phyloP scores from a whole-genome alignment of 2,329 filamentous ascomycete species.

The Aureobasidium sp. region DNA sequence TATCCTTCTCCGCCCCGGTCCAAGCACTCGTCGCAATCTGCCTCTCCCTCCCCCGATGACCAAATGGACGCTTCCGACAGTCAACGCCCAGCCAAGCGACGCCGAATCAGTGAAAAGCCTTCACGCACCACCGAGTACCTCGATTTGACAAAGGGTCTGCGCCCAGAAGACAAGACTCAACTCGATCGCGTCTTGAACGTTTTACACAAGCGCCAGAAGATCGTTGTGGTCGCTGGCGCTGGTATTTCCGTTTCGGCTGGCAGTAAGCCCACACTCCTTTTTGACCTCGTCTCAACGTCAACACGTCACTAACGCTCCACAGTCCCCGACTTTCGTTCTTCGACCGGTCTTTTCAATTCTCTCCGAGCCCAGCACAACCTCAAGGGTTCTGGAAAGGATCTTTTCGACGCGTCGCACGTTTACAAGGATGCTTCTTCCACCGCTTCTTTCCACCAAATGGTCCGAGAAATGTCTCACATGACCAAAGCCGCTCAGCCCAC shows the following conservation, averaged over 20 bases:
- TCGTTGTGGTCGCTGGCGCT: slow-evolving; percentile 91
- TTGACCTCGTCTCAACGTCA: slow-evolving; percentile 17
- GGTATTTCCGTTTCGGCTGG: slow-evolving; percentile 96
- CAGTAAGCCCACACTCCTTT: slow-evolving; percentile 49
- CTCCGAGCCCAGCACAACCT: slow-evolving; percentile 82
- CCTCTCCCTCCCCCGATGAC: slow-evolving; percentile 40
- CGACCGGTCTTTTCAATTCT: slow-evolving; percentile 79
- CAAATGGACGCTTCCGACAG: slow-evolving; percentile 47
- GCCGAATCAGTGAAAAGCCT: slow-evolving; percentile 57
- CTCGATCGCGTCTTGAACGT: slow-evolving; percentile 66
- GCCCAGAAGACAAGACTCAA: slow-evolving; percentile 51
- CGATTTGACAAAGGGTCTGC: slow-evolving; percentile 56
- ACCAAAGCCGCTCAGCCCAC: slow-evolving; percentile 74
- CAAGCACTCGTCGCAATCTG: slow-evolving; percentile 39
- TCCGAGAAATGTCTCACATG: slow-evolving; percentile 75
- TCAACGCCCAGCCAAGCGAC: slow-evolving; percentile 67
- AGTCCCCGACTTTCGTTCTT: slow-evolving; percentile 95
- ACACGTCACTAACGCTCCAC: slow-evolving; percentile 21
- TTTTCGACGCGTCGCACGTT: slow-evolving; percentile 96
- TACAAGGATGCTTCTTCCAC: slow-evolving; percentile 89
- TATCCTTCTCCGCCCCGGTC: slow-evolving; percentile 33
- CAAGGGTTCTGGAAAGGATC: slow-evolving; percentile 86
- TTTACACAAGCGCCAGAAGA: slow-evolving; percentile 85
- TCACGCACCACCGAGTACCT: slow-evolving; percentile 76
- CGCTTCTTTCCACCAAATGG: slow-evolving; percentile 91